Percentiles rank a stretch among this genome's conserved stretches.
Conservation (phyloP, 2,329 filamentous ascomycete genomes). For the Purpureocillium lavendulum region DNA sequence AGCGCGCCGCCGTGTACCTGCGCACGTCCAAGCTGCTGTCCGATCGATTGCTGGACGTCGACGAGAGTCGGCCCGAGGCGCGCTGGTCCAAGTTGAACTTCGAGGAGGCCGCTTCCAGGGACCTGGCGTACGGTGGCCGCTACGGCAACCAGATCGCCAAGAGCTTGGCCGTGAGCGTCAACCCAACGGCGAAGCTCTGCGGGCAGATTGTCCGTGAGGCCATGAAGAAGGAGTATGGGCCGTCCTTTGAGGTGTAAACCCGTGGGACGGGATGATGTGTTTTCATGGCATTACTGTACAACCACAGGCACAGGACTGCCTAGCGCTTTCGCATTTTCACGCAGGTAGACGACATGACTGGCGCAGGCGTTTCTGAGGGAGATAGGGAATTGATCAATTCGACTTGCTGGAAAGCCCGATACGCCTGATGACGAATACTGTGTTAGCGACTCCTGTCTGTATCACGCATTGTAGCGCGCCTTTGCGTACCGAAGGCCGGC, state of each 20-base stretch:
- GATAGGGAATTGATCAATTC: conserved; percentile 3
- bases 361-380: neutral
- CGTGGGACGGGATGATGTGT: neutral
- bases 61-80: conserved; percentile 31
- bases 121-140: conserved; percentile 55
- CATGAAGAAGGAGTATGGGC: conserved; percentile 60
- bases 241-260: conserved; percentile 31
- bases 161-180: conserved; percentile 54
- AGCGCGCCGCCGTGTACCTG: conserved; percentile 58
- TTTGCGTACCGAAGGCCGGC: conserved; percentile 31
- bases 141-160: conserved; percentile 60
- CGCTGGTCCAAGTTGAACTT: conserved; percentile 47
- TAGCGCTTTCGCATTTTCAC: neutral
- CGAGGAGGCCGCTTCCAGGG: conserved; percentile 52
- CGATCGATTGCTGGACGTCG: conserved; percentile 28
- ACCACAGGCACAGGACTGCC: neutral
- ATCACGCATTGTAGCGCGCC: neutral
- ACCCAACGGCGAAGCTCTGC: conserved; percentile 62
- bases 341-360: conserved; percentile 1
- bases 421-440: conserved; percentile 14
- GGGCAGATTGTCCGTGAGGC: conserved; percentile 61
- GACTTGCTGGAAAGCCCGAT: conserved; percentile 17
- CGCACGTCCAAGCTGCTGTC: conserved; percentile 44
- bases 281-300: neutral
- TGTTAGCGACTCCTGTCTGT: neutral